Base-by-base conservation (phyloP, 2,329 filamentous ascomycete species). In the Knoxdaviesia proteae region DNA sequence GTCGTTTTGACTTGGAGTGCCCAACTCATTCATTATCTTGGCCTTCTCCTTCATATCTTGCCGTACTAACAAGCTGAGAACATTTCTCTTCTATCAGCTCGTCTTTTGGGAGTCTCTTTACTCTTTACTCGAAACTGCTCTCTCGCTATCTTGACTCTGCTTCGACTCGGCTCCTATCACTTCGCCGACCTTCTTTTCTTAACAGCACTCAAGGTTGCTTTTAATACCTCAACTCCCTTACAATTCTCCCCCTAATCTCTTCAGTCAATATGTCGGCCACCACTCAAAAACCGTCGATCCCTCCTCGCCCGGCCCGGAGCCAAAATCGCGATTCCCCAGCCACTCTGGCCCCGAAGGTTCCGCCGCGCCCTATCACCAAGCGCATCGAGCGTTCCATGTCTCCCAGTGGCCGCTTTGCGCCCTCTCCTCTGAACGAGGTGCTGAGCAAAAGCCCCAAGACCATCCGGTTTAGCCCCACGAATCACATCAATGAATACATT, bases 391-490 rank as follows among this genome's bases (percentile, higher is more conserved):
- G 84, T 58, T 83, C 84, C 32, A 58, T 77, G 47, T 93, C 84
- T 44, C 84, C 84, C 38, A 71, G 74, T 50, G 79, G 84, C 52
- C 77, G 78, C 52, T 94, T 81, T 57, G 82, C 84, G 34, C 84
- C 75, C 41, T 94, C 87, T 42, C 88, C 88, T 6, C 66, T 94
- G 53, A 90, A 88, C 56, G 81, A 84, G 53, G 71, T 64, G 44
- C 72, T 78, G 46, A 58, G 64, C 41, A 64, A 69, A 58, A 61
- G 62, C 51, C 55, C 58, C 50, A 61, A 55, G 48, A 51, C 56
- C 46, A 55, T 51, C 42, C 51, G 51, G 37, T 53, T 57, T 41
- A 55, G 56, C 53, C 60, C 51, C 48, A 60, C 53, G 48, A 55
- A 62, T 48, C 53, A 52, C 38, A 41, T 43, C n/a, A 34, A 42